Evolutionary conservation across 2,329 filamentous ascomycete species (phyloP), one percentile per base, ranked within the genome.

Genomic region (Hymenoscyphus albidus): DNA sequence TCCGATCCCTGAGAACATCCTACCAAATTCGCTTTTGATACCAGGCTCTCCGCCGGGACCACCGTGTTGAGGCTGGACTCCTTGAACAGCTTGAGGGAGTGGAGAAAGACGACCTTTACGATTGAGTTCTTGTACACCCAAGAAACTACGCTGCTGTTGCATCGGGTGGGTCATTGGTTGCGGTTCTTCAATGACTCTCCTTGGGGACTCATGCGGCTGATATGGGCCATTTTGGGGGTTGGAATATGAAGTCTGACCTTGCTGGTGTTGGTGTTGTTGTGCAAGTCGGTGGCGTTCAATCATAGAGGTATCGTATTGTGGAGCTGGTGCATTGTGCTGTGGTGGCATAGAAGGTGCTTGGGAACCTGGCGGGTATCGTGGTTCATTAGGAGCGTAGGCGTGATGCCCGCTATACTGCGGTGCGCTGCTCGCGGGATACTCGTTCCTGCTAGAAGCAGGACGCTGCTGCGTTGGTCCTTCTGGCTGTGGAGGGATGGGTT

Each of bases 1-100:
- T 16, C 88, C 93, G 70, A 98, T 92, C n/a, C 94, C 94, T 18
- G 92, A 92, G 78, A 97, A 97, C 83, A 97, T 96, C 67, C 92
- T 88, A 35, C 93, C 93, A 75, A 97, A 93, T 75, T 97, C 94
- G 74, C 88, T 96, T 81, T 97, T 97, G 74, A 97, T 96, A 55
- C 90, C 90, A 12, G 92, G 90, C 75, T 97, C 93, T 16, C 89
- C 90, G 14, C 88, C 86, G 5, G 92, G 91, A 3, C 90, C 91
- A 62, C 90, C 84, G 48, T 90, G 85, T 71, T 93, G 90, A 16
- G 89, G 87, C 75, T 97, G 93, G 1, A 91, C 93, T 27, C 94
- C 94, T 74, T 97, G 93, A 0, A 97, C 93, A 27, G 94, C 93
- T 76, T 97, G 94, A 0, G 94, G 94, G 16, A 97, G 80, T 1